Conservation (phyloP, 1,284 basidiomycete genomes). For the Neotropicomus parvogracilis region DNA sequence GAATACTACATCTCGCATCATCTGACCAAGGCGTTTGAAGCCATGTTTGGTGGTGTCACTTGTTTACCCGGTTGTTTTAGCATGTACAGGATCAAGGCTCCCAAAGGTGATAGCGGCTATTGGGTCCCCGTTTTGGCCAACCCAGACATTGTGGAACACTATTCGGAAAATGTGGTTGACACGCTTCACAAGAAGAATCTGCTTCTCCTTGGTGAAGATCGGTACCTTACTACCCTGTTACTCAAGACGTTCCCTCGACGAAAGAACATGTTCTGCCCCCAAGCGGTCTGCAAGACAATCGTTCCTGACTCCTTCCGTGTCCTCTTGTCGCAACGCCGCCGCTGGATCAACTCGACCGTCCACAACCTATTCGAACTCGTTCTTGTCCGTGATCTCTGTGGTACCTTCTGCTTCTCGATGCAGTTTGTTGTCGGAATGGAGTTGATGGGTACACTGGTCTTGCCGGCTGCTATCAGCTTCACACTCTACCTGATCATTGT, state of each 20-base stretch:
- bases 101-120: constrained; percentile 88
- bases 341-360: constrained; percentile 99
- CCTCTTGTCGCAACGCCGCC: constrained; percentile 91
- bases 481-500: constrained; percentile 90
- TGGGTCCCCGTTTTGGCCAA: constrained; percentile 99
- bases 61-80: constrained; percentile 99
- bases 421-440: constrained; percentile 99
- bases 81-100: constrained; percentile 99
- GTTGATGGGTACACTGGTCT: constrained; percentile 89
- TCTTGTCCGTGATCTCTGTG: constrained; percentile 91
- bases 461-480: constrained; percentile 97
- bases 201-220: constrained; percentile 96
- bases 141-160: constrained; percentile 95
- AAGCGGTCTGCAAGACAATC: constrained; percentile 97
- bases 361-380: constrained; percentile 96
- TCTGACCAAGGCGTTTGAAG: constrained; percentile 98
- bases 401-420: constrained; percentile 97
- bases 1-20: constrained; percentile 99
- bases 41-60: constrained; percentile 99
- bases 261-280: constrained; percentile 98
- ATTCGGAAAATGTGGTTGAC: constrained; percentile 96
- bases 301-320: constrained; percentile 95
- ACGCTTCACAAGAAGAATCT: constrained; percentile 99
- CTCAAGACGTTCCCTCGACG: constrained; percentile 98
- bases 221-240: constrained; percentile 93